Evolutionary conservation across 345 rosid genomes (phyloP).

Genomic region (Raphanus sativus): DNA sequence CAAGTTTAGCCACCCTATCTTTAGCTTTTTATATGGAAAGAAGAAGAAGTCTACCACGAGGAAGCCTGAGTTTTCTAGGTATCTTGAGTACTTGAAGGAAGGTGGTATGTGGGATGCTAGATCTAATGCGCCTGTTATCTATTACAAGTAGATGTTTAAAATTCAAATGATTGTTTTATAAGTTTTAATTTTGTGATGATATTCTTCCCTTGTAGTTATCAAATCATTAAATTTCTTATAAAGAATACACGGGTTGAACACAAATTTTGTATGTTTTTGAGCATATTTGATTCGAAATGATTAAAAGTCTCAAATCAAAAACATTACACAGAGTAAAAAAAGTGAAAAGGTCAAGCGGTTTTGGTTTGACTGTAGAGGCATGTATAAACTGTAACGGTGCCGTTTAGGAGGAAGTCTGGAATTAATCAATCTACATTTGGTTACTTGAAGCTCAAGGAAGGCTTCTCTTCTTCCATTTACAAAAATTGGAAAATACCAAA

Average conservation of each 20-base stretch:
- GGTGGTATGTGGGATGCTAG: constrained; percentile 58
- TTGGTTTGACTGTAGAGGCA: background rate
- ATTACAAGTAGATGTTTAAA: constrained; percentile 39
- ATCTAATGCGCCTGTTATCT: constrained; percentile 51
- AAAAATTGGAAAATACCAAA: background rate
- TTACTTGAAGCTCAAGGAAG: background rate
- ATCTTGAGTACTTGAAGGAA: constrained; percentile 43
- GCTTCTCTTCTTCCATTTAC: background rate
- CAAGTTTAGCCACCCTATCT: constrained; percentile 45
- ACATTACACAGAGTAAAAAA: background rate
- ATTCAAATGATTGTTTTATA: background rate
- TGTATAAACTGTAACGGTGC: background rate
- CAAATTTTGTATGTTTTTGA: background rate
- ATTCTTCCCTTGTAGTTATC: background rate
- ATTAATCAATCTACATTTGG: background rate
- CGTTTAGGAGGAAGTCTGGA: too few relatives aligned
- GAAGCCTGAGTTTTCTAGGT: constrained; percentile 41
- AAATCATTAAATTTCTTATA: background rate
- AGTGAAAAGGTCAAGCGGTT: background rate
- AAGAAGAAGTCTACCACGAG: constrained; percentile 37
- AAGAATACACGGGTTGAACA: background rate
- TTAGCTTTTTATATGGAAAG: constrained; percentile 28
- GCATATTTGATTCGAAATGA: background rate
- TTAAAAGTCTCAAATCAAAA: background rate
- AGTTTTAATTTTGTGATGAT: background rate